These are phyloP conservation scores for Orbilia ellipsospora DNA, from an alignment of 2,329 filamentous ascomycete genomes.

Conservation along the genomic window DNA sequence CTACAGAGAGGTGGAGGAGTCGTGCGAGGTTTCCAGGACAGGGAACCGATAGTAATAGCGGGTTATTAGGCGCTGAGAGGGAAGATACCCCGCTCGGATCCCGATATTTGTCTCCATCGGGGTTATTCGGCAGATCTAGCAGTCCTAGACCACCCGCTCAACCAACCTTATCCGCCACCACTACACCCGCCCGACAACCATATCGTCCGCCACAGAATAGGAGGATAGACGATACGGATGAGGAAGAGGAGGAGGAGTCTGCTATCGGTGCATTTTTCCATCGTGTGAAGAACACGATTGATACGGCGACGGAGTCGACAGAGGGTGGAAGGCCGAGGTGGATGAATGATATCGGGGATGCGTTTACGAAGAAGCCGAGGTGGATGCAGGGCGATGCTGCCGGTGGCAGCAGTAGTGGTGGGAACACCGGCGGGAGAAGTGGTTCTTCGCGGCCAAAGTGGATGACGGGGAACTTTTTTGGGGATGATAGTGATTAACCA, in stretches of 20 bases:
- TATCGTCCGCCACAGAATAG: constrained; percentile 49
- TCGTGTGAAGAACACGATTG: constrained; percentile 90
- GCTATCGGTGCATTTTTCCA: constrained; percentile 87
- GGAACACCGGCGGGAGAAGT: constrained; percentile 1
- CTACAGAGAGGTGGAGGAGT: constrained; percentile 57
- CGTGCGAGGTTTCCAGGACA: constrained; percentile 60
- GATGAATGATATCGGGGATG: constrained; percentile 76
- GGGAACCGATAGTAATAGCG: constrained; percentile 54
- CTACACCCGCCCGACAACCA: constrained; percentile 20
- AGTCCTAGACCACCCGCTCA: constrained; percentile 27
- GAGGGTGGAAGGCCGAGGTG: constrained; percentile 74
- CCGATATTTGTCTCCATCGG: constrained; percentile 37
- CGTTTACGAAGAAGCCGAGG: constrained; percentile 76
- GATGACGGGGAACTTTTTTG: constrained; percentile 55
- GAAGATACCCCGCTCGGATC: constrained; percentile 41
- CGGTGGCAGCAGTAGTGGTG: constrained; percentile 56
- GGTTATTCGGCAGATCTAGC: constrained; percentile 21
- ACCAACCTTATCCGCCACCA: constrained; percentile 2
- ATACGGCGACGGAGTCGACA: constrained; percentile 71
- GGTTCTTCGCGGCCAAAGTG: constrained; percentile 44
- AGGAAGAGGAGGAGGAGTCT: constrained; percentile 75
- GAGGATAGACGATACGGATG: constrained; percentile 62
- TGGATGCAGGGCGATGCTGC: constrained; percentile 76
- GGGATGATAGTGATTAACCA: constrained; percentile 48
- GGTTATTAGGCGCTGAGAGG: constrained; percentile 26